Conservation (phyloP, 257 asterid species). For the Osmanthus fragrans region DNA sequence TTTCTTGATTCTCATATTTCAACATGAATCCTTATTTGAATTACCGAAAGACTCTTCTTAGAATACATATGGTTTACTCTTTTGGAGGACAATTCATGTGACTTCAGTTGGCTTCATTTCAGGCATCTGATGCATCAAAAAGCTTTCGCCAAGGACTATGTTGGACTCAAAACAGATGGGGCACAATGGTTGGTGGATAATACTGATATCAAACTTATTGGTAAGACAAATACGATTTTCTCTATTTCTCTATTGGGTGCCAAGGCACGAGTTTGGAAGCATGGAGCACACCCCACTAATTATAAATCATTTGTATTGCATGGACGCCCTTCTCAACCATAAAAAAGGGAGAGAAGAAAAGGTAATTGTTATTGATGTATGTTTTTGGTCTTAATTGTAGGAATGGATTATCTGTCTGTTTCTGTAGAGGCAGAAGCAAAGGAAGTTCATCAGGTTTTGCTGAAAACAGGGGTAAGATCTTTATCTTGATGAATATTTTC, state of each 20-base stretch:
- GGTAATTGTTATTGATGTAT: neutral
- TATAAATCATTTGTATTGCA: no score
- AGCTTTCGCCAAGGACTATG: conserved; percentile 17
- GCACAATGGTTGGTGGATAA: conserved; percentile 32
- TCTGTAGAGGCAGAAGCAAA: neutral
- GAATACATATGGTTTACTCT: neutral
- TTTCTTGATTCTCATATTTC: no score
- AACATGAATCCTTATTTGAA: neutral
- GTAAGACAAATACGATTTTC: conserved; percentile 13
- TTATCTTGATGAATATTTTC: neutral
- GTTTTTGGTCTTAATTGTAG: conserved; percentile 1
- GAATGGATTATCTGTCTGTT: conserved; percentile 37
- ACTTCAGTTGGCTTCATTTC: neutral
- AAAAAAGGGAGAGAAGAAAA: no score
- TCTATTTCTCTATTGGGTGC: neutral
- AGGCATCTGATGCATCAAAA: conserved; percentile 28
- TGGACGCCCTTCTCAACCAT: no score
- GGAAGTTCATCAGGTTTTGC: neutral
- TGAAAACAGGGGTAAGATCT: neutral
- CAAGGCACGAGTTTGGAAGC: no score
- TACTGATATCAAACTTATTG: conserved; percentile 33
- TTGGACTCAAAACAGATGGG: conserved; percentile 34
- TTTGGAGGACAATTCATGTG: neutral
- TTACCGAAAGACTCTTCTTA: neutral
- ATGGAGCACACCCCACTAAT: no score